Evolutionary conservation across 2,329 filamentous ascomycete species (phyloP), one percentile per base, ranked within the genome.

Genomic region (Diaporthe destruens): DNA sequence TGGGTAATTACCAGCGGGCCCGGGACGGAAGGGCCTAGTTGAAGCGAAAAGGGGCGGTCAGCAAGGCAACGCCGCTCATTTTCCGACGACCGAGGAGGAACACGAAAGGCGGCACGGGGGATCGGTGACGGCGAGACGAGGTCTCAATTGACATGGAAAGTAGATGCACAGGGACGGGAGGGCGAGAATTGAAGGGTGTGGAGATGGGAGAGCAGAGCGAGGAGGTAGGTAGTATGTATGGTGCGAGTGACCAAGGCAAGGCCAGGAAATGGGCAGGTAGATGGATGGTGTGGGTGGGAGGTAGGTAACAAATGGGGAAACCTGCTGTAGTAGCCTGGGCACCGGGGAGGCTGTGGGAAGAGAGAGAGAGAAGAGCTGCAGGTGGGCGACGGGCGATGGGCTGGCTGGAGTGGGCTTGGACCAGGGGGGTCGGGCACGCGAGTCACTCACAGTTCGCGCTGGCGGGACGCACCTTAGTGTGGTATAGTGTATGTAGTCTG

Each of bases 41-140:
- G 69, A 68, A 67, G 54, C 61, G 53, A 71, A 66, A 71, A 66
- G 69, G 59, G 61, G 72, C 72, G 72, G 72, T 73, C 72, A 73
- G 72, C 63, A 73, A 67, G 54, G 61, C 69, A 54, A 68, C 55
- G 72, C 56, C 72, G 54, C 54, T 73, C 72, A 73, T 73, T 71
- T 70, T 71, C 69, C 69, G 63, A 47, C 39, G 61, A 51, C 59
- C 44, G 44, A 59, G 20, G 44, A 59, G 20, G 11, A 29, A 49
- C 36, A 29, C 29, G 18, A 36, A 25, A 57, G 32, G n/a, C 55
- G 32, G 67, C 39, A 39, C 34, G 55, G n/a, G 39, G 54, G 54
- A 42, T 59, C 29, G 44, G 34, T n/a, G 65, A 32, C 54, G 67
- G 61, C 29, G 29, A 29, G 34, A n/a, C 34, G 44, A 59, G 51